Percentiles rank a stretch among this genome's conserved stretches.
Evolutionary conservation across 1,139 yeast genomes (phyloP).

Genomic region (Scheffersomyces titani): DNA sequence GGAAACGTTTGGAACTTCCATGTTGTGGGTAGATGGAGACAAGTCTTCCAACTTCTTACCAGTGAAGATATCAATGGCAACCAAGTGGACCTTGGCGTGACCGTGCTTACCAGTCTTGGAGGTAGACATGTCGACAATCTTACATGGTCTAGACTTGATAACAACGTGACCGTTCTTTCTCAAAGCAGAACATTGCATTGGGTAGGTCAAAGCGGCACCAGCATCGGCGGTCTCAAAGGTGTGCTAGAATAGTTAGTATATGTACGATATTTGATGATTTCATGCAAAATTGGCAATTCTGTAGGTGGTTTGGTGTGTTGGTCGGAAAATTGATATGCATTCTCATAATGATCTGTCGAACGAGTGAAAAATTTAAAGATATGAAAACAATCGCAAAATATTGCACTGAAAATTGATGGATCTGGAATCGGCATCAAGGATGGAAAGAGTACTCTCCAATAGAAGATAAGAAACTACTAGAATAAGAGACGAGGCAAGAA

Average conservation of each 20-base stretch:
- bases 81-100: conserved; percentile 99
- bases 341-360: background rate
- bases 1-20: conserved; percentile 98
- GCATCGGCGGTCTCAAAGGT: conserved; percentile 98
- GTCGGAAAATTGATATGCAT: background rate
- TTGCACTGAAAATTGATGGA: background rate
- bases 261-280: background rate
- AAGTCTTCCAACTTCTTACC: conserved; percentile 99
- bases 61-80: conserved; percentile 98
- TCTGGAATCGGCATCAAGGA: background rate
- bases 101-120: conserved; percentile 99
- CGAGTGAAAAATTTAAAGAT: background rate
- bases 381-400: background rate
- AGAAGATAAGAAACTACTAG: background rate
- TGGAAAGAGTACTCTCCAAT: background rate
- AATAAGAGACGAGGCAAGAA: background rate
- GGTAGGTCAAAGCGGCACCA: conserved; percentile 98
- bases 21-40: conserved; percentile 99
- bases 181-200: conserved; percentile 99
- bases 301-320: background rate
- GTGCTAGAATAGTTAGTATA: conserved; percentile 58
- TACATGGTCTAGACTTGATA: conserved; percentile 99
- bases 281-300: background rate
- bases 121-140: conserved; percentile 99
- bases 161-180: conserved; percentile 99